Base-by-base conservation (phyloP, 2,329 filamentous ascomycete species). In the Hypoxylon sp. region DNA sequence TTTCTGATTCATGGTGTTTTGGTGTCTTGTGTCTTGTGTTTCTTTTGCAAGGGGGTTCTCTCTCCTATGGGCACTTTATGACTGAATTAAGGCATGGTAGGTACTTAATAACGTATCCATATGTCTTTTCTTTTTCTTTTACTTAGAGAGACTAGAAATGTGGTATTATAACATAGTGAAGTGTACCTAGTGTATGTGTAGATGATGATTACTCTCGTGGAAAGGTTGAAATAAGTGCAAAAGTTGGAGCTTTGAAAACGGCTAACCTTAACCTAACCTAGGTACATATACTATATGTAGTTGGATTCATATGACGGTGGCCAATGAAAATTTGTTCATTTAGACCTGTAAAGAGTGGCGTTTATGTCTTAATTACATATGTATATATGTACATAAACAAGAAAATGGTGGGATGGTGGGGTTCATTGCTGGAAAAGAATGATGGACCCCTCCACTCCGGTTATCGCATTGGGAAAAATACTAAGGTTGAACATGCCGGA, bases 381-480 rank as follows among this genome's bases (percentile, higher is more conserved):
- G 19, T 22, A 22, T 22, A 22, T 22, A 22, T 22, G 19, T 22
- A 22, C 19, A 22, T 22, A 22, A 22, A 22, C 19, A 22, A 22
- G 19, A 22, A 22, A 22, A 22, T 29, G 47, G 58, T 26, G 50
- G 52, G 59, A 61, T 59, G 60, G 63, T 50, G 63, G 64, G 67
- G 57, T 22, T 1, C 19, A 22, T 22, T 22, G 67, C 55, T 6
- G 22, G 33, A 59, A 22, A 26, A 39, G 22, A 51, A 55, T 37
- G 50, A 33, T 44, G 29, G 29, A 31, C 29, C 29, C 29, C 29
- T 31, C 29, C 19, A 51, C 65, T 70, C 67, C 67, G 67, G 50
- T 64, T 63, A 67, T 70, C 67, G 64, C 67, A 59, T 64, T 67
- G 42, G 53, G 22, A 52, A 66, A 57, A 59, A 29, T 57, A 39